These are phyloP conservation scores for Exophiala sp. DNA, from an alignment of 2,329 filamentous ascomycete species.

Conservation along the genomic window DNA sequence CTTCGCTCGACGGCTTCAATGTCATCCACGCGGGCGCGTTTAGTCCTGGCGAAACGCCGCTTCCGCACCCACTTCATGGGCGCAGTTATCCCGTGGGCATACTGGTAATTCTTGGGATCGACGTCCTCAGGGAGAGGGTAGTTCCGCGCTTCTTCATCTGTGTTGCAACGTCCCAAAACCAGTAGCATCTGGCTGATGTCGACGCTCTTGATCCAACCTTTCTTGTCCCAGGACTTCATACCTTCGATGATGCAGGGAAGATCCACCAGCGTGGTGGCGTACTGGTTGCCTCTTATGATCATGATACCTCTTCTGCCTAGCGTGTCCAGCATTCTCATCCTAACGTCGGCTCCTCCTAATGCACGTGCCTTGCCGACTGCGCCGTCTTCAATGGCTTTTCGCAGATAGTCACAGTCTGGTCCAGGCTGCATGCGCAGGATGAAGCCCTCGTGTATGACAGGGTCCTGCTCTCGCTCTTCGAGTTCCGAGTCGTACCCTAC, in stretches of 20 bases:
- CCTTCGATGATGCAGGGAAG: constrained; percentile 81
- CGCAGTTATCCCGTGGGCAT: constrained; percentile 79
- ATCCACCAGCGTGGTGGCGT: constrained; percentile 74
- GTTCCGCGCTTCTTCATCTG: constrained; percentile 60
- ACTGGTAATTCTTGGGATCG: constrained; percentile 61
- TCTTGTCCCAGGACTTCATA: constrained; percentile 90
- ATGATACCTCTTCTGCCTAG: constrained; percentile 69
- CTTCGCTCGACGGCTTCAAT: constrained; percentile 79
- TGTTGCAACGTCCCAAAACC: constrained; percentile 63
- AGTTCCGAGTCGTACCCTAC: constrained; percentile 93
- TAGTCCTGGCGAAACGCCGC: constrained; percentile 63
- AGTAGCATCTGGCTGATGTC: constrained; percentile 87
- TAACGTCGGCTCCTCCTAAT: constrained; percentile 68
- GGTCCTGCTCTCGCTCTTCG: constrained; percentile 72
- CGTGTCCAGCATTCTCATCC: constrained; percentile 65
- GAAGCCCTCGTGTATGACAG: constrained; percentile 82
- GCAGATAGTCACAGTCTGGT: constrained; percentile 76
- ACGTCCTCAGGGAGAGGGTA: constrained; percentile 66
- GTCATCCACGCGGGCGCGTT: constrained; percentile 72
- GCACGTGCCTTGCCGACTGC: constrained; percentile 62
- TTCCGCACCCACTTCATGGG: constrained; percentile 82
- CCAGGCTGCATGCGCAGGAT: constrained; percentile 83
- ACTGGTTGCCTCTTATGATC: constrained; percentile 62
- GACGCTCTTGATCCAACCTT: constrained; percentile 79
- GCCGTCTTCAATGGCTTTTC: constrained; percentile 66